Base-by-base conservation (phyloP, 495 filamentous ascomycete species). In the Aspergillus nanangensis region DNA sequence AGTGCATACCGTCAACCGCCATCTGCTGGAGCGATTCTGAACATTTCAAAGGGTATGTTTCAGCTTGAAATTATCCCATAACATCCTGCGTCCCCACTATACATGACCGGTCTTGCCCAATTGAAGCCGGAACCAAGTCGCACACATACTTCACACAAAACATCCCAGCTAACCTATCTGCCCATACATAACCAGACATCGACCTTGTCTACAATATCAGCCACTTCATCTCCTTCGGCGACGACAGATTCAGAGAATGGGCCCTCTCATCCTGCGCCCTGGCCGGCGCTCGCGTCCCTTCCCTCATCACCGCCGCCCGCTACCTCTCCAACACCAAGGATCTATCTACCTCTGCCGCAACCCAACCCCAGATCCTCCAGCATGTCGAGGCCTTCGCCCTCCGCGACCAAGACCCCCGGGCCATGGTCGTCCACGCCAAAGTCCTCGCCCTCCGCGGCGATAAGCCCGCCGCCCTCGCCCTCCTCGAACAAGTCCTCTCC, bases 351-450 rank as follows among this genome's bases (percentile, higher is more conserved):
- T 20, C 32, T 8, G 23, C 38, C 5, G 50, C 53, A 10, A 5
- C 32, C 7, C 46, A 37, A 5, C 55, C 42, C 8, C 14, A 49
- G 9, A 48, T 55, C 44, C 46, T 58, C 7, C 27, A 46, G 0
- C 31, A 45, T 9, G 17, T 67, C 23, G 52, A 65, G 23, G 32
- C 37, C 1, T 41, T 67, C 1, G 63, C 65, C 5, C 34, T 40
- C 0, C 18, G 51, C 3, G 34, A 54, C 8, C 53, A 51, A 7
- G 62, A 60, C 25, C 63, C 65, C 0, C 46, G 52, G 2, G 66
- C 68, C 1, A 58, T 73, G 42, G 18, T 58, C 11, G 15, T 67
- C 3, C 60, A 64, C 8, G 66, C 61, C 5, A 52, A 63, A 9
- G 41, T 67, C 7, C 54, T 66, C 1, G 49, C 50, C 13, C 35